Base-by-base conservation (phyloP, 495 filamentous ascomycete genomes). In the Trichoderma virens region DNA sequence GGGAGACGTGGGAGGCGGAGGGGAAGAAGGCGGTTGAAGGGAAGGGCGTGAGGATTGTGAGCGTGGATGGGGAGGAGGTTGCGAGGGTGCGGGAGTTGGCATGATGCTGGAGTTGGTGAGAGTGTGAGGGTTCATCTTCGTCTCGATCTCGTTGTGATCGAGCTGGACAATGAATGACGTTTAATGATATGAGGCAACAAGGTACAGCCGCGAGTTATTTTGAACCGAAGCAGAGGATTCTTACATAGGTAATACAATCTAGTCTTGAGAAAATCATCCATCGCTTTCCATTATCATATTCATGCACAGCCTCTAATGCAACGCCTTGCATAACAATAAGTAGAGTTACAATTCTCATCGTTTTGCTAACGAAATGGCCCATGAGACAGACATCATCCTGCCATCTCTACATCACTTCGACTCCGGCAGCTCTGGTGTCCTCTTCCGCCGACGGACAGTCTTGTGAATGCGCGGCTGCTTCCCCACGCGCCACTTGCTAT, bases 1-100 rank as follows among this genome's bases (percentile, higher is more conserved):
- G 79, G 23, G 75, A 67, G 0, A 68, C 64, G 8, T 91, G 90
- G 89, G 79, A 78, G 18, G 71, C 72, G 64, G 78, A 81, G 6
- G 51, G 51, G 5, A 84, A 81, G 71, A 69, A 70, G 65, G 82
- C 86, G 65, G 79, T 95, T 65, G 73, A 75, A 61, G 76, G 69
- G 38, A 74, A 76, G 23, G 68, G 80, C 7, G 80, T 79, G 27
- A 71, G 69, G 69, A 72, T 83, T n/a, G 79, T 83, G 47, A 72
- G 73, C 64, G 59, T 74, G 35, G 69, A 75, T 11, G 73, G 75
- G 0, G 65, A 67, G 25, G 81, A 83, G 72, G 78, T 84, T 5
- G 60, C 39, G 63, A 41, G 70, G 65, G 60, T 76, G 9, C 18
- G 20, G 16, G 25, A 13, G 23, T 27, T 56, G 51, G 27, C 23